These are phyloP conservation scores for Tilletia indica DNA, from an alignment of 1,284 basidiomycete genomes.

Conservation along the genomic window DNA sequence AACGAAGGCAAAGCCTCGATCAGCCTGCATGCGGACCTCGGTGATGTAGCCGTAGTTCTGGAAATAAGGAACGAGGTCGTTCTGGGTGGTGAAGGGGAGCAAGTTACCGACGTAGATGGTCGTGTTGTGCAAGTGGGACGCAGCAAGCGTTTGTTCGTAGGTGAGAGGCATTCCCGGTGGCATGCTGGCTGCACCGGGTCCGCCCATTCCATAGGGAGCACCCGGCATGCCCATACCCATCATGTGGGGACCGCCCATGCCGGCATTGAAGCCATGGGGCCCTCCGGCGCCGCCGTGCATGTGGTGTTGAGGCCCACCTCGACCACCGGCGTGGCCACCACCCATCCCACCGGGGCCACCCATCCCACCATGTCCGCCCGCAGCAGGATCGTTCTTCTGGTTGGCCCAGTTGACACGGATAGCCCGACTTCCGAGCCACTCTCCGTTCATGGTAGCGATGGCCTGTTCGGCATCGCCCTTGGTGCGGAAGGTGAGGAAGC, in stretches of 20 bases:
- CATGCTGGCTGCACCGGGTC: slow-evolving; percentile 18
- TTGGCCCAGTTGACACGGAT: slow-evolving; percentile 99
- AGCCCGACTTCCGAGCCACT: slow-evolving; percentile 94
- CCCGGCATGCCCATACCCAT: slow-evolving; percentile 16
- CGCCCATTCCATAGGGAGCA: slow-evolving; percentile 4
- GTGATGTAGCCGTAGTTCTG: slow-evolving; percentile 94
- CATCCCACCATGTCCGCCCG: slow-evolving; percentile 53
- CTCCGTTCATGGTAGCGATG: slow-evolving; percentile 97
- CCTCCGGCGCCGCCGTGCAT: slow-evolving; percentile 7
- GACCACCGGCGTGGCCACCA: slow-evolving; percentile 25
- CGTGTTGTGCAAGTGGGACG: slow-evolving; percentile 85
- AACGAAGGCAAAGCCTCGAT: slow-evolving; percentile 96
- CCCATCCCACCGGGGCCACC: slow-evolving; percentile 27
- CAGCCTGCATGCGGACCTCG: slow-evolving; percentile 90
- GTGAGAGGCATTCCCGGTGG: slow-evolving; percentile 71
- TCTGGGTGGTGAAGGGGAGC: slow-evolving; percentile 89
- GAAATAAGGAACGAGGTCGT: slow-evolving; percentile 93
- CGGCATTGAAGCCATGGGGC: not conserved
- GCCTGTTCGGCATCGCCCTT: slow-evolving; percentile 97
- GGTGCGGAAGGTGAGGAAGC: slow-evolving; percentile 89
- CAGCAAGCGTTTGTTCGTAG: slow-evolving; percentile 81
- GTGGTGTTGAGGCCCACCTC: slow-evolving; percentile 22
- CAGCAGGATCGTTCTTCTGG: slow-evolving; percentile 77
- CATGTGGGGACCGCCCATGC: slow-evolving; percentile 15
- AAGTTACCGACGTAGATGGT: slow-evolving; percentile 98